These are phyloP conservation scores for Neurospora tetrasperma DNA, from an alignment of 495 filamentous ascomycete species.

Conservation along the genomic window DNA sequence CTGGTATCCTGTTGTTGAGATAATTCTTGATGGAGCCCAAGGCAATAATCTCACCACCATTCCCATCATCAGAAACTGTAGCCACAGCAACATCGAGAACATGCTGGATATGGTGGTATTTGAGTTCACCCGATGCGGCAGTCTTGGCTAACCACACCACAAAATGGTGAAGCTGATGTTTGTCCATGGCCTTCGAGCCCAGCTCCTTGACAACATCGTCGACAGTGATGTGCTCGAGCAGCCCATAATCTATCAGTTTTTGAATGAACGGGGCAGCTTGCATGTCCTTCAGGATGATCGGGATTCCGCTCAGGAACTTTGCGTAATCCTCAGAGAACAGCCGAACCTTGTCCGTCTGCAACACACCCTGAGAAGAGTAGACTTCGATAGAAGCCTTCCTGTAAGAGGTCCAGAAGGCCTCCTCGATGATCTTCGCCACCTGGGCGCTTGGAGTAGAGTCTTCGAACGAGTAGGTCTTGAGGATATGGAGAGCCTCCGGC, in stretches of 20 bases:
- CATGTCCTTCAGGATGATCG: slow-evolving; percentile 70
- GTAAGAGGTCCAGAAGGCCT: slow-evolving; percentile 89
- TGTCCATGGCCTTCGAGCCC: slow-evolving; percentile 60
- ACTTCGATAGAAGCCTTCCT: slow-evolving; percentile 73
- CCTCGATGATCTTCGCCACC: slow-evolving; percentile 75
- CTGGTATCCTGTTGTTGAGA: slow-evolving; percentile 64
- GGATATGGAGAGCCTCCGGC: slow-evolving; percentile 68
- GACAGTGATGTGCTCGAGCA: slow-evolving; percentile 76
- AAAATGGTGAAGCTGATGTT: slow-evolving; percentile 67
- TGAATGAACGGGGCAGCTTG: slow-evolving; percentile 58
- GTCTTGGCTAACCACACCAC: slow-evolving; percentile 70
- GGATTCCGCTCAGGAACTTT: slow-evolving; percentile 80
- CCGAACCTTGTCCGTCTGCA: slow-evolving; percentile 67
- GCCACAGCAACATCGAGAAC: slow-evolving; percentile 75
- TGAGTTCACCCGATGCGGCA: slow-evolving; percentile 55
- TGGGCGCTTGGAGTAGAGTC: slow-evolving; percentile 80
- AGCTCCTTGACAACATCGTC: slow-evolving; percentile 77
- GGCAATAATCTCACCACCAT: slow-evolving; percentile 56
- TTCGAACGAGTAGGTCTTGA: slow-evolving; percentile 70
- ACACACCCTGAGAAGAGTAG: slow-evolving; percentile 74
- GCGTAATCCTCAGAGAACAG: slow-evolving; percentile 70
- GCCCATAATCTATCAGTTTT: slow-evolving; percentile 64
- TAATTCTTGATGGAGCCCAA: slow-evolving; percentile 66
- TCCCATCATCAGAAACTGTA: slow-evolving; percentile 51
- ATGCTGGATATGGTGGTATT: slow-evolving; percentile 46